Conservation (phyloP, 2,329 filamentous ascomycete genomes). For the Knoxdaviesia proteae region DNA sequence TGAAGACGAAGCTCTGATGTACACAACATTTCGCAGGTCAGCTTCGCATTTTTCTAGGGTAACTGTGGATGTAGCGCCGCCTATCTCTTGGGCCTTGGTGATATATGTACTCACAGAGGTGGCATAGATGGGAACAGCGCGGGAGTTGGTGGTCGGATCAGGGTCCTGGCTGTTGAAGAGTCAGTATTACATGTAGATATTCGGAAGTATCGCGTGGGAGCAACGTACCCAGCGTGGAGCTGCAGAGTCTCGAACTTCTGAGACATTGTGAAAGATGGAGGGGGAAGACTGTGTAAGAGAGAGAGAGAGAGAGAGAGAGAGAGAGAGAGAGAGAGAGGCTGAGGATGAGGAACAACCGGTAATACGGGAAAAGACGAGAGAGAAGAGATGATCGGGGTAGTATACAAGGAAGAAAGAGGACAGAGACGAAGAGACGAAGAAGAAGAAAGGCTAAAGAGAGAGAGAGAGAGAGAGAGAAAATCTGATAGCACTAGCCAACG, state of each 20-base stretch:
- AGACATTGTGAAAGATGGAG: conserved; percentile 10
- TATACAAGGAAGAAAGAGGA: neutral
- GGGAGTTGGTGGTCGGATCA: conserved; percentile 63
- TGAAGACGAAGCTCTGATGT: conserved; percentile 64
- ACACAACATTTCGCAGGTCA: too few species aligned
- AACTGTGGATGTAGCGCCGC: too few species aligned
- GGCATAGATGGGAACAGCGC: conserved; percentile 90
- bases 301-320: neutral
- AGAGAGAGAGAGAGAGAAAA: too few species aligned
- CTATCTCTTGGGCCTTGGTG: conserved; percentile 6
- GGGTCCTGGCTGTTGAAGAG: conserved; percentile 42
- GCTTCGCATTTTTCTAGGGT: too few species aligned
- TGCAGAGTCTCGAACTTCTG: conserved; percentile 67
- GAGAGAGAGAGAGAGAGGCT: neutral
- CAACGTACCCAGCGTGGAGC: conserved; percentile 56
- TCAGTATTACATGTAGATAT: neutral
- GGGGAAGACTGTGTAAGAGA: neutral
- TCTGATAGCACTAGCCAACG: too few species aligned
- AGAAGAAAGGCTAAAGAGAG: neutral
- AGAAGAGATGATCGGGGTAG: neutral
- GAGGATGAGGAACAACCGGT: neutral
- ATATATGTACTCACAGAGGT: conserved; percentile 39
- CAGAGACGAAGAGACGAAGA: conserved; percentile 5
- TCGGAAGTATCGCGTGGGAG: too few species aligned
- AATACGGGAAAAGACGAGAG: neutral